phyloP scores from a whole-genome alignment of 495 filamentous ascomycete genomes.

The Astrothelium subdiscretum region DNA sequence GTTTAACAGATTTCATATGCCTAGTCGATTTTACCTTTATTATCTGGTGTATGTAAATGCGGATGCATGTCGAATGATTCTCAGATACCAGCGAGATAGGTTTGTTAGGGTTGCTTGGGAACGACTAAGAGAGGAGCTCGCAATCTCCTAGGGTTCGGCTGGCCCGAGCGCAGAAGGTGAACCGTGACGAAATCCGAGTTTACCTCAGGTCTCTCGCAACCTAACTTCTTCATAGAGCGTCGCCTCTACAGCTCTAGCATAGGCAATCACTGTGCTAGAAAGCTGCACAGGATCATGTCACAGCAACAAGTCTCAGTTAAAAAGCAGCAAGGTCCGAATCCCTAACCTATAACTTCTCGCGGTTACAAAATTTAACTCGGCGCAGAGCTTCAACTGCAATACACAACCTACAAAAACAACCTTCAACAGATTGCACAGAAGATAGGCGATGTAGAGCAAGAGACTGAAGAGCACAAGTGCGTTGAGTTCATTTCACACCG shows the following conservation, averaged over 20 bases:
- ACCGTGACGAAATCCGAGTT: neutral
- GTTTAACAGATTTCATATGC: neutral
- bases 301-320: slow-evolving; percentile 26
- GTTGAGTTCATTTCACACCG: slow-evolving; percentile 25
- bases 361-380: slow-evolving; percentile 7
- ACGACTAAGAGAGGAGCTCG: no score
- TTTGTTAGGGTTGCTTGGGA: neutral
- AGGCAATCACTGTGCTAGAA: neutral
- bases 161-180: neutral
- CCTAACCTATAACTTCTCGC: neutral
- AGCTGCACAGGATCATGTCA: slow-evolving; percentile 16
- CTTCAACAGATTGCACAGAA: slow-evolving; percentile 90
- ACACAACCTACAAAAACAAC: slow-evolving; percentile 89
- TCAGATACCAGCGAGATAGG: neutral
- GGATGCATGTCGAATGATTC: slow-evolving; percentile 65
- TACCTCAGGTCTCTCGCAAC: no score
- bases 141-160: no score
- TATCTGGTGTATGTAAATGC: slow-evolving; percentile 84
- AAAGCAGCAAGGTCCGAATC: slow-evolving; percentile 55
- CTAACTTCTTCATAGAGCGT: no score
- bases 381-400: slow-evolving; percentile 84
- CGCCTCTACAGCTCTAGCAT: no score
- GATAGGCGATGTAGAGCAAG: slow-evolving; percentile 93
- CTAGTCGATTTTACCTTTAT: slow-evolving; percentile 51
- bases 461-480: slow-evolving; percentile 96